phyloP scores from a whole-genome alignment of 1,284 basidiomycete genomes.

The Pholiota adiposa region DNA sequence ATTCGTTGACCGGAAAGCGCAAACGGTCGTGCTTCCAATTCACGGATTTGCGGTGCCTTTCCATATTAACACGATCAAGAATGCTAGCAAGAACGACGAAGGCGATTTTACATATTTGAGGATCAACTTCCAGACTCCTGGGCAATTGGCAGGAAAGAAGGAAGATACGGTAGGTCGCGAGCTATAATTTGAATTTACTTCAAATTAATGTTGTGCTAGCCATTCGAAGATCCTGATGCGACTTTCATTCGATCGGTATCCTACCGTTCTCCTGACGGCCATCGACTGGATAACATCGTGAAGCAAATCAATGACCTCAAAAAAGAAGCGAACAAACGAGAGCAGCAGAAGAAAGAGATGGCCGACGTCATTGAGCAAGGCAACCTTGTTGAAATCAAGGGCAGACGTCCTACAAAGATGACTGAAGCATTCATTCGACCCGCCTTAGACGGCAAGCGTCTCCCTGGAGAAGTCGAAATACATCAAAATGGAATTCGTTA shows the following conservation, averaged over 20 bases:
- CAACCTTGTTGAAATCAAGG: constrained; percentile 85
- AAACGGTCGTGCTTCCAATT: constrained; percentile 91
- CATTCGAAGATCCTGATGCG: constrained; percentile 96
- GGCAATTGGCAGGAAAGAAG: constrained; percentile 97
- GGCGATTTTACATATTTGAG: constrained; percentile 94
- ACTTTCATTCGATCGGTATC: constrained; percentile 97
- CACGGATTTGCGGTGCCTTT: constrained; percentile 97
- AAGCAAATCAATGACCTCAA: constrained; percentile 96
- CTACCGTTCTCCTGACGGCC: constrained; percentile 89
- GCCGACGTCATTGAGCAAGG: constrained; percentile 98
- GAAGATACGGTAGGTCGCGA: constrained; percentile 82
- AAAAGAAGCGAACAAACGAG: constrained; percentile 96
- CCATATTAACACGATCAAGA: constrained; percentile 99
- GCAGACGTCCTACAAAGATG: constrained; percentile 81
- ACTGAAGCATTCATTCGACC: constrained; percentile 95
- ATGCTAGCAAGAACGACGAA: constrained; percentile 97
- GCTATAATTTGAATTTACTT: constrained; percentile 4
- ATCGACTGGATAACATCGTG: constrained; percentile 88
- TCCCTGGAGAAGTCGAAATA: constrained; percentile 96
- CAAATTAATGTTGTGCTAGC: constrained; percentile 47
- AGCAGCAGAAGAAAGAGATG: constrained; percentile 97
- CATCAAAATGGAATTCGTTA: constrained; percentile 98
- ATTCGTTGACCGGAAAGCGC: constrained; percentile 88
- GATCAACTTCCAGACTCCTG: constrained; percentile 99
- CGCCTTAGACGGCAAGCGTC: constrained; percentile 89